Evolutionary conservation across 225 moss, liverwort and hornwort genomes (phyloP).

Genomic region (Straminergon stramineum): DNA sequence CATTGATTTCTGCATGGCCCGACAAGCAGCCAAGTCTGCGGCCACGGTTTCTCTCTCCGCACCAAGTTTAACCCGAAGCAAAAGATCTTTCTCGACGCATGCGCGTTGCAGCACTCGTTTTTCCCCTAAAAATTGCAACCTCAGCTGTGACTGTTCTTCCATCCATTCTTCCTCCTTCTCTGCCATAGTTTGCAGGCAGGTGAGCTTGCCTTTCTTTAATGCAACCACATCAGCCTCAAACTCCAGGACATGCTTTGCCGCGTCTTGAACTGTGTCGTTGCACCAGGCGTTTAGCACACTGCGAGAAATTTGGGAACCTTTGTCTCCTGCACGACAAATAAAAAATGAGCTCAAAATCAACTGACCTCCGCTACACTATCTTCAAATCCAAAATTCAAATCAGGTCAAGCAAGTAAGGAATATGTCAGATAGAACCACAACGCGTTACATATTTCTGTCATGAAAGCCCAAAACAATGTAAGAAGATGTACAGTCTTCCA

Average conservation of each 20-base stretch:
- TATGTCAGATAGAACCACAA: neutral
- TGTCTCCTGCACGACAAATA: constrained; percentile 9
- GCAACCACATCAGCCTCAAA: constrained; percentile 9
- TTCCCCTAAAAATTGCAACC: neutral
- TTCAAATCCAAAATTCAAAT: neutral
- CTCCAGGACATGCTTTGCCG: constrained; percentile 6
- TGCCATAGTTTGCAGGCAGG: constrained; percentile 9
- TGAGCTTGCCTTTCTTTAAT: constrained; percentile 3
- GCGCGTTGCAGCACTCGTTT: constrained; percentile 16
- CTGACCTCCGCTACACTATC: neutral
- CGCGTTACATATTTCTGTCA: neutral
- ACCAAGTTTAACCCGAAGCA: constrained; percentile 11
- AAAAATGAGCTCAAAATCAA: neutral
- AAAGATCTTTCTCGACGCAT: constrained; percentile 14
- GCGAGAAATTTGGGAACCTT: constrained; percentile 14
- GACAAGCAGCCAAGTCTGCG: constrained; percentile 35
- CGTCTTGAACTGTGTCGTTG: constrained; percentile 34
- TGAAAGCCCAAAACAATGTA: neutral
- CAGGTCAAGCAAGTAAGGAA: neutral
- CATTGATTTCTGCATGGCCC: constrained; percentile 1
- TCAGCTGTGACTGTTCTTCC: constrained; percentile 4
- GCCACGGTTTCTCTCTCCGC: constrained; percentile 22
- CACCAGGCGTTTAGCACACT: constrained; percentile 33
- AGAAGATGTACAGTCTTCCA: neutral
- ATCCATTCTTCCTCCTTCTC: constrained; percentile 16